Evolutionary conservation across 345 rosid genomes (phyloP), one percentile per base, ranked within the genome.

Genomic region (Populus ilicifolia): DNA sequence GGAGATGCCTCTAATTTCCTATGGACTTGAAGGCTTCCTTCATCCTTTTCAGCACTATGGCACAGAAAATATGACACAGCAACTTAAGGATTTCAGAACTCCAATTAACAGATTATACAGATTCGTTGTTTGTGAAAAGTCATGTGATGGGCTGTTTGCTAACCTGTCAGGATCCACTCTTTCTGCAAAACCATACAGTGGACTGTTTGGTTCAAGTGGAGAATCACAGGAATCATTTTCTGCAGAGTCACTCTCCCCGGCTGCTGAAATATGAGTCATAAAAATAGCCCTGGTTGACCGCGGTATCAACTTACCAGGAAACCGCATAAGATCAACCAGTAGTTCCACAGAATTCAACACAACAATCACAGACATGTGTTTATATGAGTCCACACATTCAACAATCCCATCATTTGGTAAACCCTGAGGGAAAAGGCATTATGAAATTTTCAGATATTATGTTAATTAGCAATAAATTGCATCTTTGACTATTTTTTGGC

Each of bases 181-280:
- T 79, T 95, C 96, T 13, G 91, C 64, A 81, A 79, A 81, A 48
- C 92, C 97, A 83, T 90, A 93, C 61, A 95, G 83, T 74, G 99
- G 99, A 85, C 99, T 95, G 79, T 96, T 96, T 78, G 98, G 99
- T 86, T 96, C 99, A 54, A 96, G 87, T 25, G 97, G 99, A 75
- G 99, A 94, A 84, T 96, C 99, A 54, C 99, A 96, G 23, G 98
- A 96, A 86, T 96, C 99, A 85, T 96, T 94, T 85, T 94, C 98
- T 67, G 98, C 98, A 77, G 96, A 95, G 84, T 95, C 99, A 85
- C 98, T 95, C 89, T 95, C 99, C 89, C 93, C 99, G 75, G 96
- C 94, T n/a, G 94, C 90, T 77, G 97, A 89, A 59, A 90, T 84
- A 85, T 95, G 99, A 83, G 93, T 88, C 97, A 92, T 90, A 81